Base-by-base conservation (phyloP, 768 basidiomycete species). In the Pleurotus salmoneostramineus region DNA sequence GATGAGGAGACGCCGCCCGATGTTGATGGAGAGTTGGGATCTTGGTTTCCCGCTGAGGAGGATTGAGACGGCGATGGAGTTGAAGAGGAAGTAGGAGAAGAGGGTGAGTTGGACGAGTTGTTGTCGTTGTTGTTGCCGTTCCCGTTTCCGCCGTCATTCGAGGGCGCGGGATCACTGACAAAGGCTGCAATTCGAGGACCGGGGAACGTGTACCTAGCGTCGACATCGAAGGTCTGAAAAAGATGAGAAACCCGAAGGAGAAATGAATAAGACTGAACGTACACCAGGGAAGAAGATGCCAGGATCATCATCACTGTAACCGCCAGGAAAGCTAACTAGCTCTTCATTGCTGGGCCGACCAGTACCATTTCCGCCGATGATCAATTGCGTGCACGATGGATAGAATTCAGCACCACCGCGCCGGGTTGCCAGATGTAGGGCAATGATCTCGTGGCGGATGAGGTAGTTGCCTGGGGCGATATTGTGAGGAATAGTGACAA, bases 321-420 rank as follows among this genome's bases (percentile, higher is more conserved):
- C 89, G 21, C 90, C 90, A 1, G 91, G 91, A 58, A 92, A 76
- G 36, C 71, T 75, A 42, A 88, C 88, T 35, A 84, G 82, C 50
- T 86, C 81, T 59, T 65, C 70, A 3, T 69, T 21, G 0, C 67
- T 64, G 3, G 87, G 84, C 1, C 60, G 67, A 11, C 81, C 85
- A 1, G 76, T 77, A 46, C 77, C 77, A 51, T 72, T 77, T 8
- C 89, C 88, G 2, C 76, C 71, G 37, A 92, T 68, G 40, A 66
- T 71, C 60, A 88, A 66, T 69, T 85, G 80, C 2, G 80, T 75
- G 68, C 91, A 93, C 31, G 82, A 81, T 0, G 88, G 85, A 68
- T 93, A 93, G 71, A 91, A 93, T 71, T 93, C 91, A 0, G 88
- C 90, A 15, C 87, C 88, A 4, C 84, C 83, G 14, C 65, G 7